Evolutionary conservation across 1,139 yeast genomes (phyloP).

Genomic region (Saccharomyces hybrid): DNA sequence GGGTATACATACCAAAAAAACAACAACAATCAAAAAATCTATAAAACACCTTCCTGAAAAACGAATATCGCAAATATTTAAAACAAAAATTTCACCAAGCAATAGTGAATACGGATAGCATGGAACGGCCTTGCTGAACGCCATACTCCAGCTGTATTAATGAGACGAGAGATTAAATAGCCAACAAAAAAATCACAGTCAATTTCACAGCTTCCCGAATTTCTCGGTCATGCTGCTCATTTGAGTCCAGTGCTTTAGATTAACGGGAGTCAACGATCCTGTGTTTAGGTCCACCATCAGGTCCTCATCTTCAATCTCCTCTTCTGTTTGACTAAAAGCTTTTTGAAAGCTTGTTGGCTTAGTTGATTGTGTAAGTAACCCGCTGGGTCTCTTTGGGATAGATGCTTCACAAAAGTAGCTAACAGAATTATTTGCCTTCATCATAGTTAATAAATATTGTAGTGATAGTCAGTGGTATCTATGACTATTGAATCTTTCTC

Average conservation of each 20-base stretch:
- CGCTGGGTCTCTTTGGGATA: neutral
- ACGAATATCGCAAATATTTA: neutral
- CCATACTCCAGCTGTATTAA: neutral
- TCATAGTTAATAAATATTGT: neutral
- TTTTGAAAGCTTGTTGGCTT: neutral
- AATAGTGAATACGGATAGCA: neutral
- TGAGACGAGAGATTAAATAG: neutral
- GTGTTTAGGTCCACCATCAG: conserved; percentile 27
- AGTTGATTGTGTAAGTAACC: neutral
- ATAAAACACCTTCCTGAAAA: neutral
- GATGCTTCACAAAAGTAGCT: neutral
- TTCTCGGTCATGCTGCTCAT: conserved; percentile 22
- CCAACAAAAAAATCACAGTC: neutral
- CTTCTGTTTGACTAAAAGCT: neutral
- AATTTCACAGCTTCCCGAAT: conserved; percentile 16
- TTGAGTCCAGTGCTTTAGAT: conserved; percentile 19
- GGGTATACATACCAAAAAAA: neutral
- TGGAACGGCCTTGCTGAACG: neutral
- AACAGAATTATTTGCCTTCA: neutral
- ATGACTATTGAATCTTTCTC: neutral
- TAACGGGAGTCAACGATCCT: conserved; percentile 23
- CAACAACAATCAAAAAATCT: neutral
- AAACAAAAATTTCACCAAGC: neutral
- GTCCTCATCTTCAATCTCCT: conserved; percentile 21
- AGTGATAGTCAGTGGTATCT: neutral